Base-by-base conservation (phyloP, 2,329 filamentous ascomycete species). In the Colletotrichum musicola region DNA sequence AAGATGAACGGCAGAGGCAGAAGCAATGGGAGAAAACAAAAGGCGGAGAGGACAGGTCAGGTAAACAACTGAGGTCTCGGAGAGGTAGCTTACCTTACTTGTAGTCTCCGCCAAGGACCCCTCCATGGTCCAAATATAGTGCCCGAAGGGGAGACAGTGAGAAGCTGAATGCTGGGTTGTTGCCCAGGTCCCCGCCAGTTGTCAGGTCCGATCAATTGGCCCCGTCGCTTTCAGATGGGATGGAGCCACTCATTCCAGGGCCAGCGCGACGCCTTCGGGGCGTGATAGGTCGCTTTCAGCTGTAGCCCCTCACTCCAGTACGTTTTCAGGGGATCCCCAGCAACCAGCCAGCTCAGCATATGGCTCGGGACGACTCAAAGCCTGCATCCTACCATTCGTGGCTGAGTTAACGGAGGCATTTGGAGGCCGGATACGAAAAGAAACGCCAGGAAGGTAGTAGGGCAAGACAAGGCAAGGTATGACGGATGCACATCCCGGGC, bases 61-160 rank as follows among this genome's bases (percentile, higher is more conserved):
- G 55, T 61, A 69, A 69, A 61, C 56, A 69, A 12, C 25, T 4
- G 58, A 3, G 35, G n/a, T 10, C 66, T 42, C 35, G 42, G 58
- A 42, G 4, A 47, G 55, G 51, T 64, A 69, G 50, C 56, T 68
- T 44, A 49, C 62, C 66, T 66, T 69, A 69, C 62, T 69, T 69
- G 66, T 66, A 66, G 66, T 69, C 62, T 56, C 66, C 62, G 66
- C 66, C 66, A 65, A 56, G 62, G 47, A 66, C 62, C 62, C 62
- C 66, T 68, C 62, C 35, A 42, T 56, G 55, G 56, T 66, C 62
- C 66, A 68, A 68, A 68, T 68, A 65, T 68, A 68, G 65, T 56
- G 66, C 35, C 30, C 14, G 42, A 56, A 47, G 50, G 64, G 60
- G 65, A 61, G 65, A 25, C 22, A 25, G 30, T 35, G 30, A 35